Evolutionary conservation across 192 early-diverging fungal genomes (phyloP), one percentile per base, ranked within the genome.

Genomic region (Thamnidium elegans): DNA sequence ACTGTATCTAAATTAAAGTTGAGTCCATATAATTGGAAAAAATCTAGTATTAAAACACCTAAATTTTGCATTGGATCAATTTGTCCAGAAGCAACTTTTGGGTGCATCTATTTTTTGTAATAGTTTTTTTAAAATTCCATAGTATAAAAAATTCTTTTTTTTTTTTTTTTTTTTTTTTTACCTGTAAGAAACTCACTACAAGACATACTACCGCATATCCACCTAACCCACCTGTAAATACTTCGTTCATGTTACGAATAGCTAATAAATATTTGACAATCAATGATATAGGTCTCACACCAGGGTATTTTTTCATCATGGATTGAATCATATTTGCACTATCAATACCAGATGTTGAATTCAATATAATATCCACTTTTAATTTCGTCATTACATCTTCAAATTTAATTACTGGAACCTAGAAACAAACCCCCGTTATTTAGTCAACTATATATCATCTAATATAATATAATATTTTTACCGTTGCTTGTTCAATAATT

Each of bases 351-450:
- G 78, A 79, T 7, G 79, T 84, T 6, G 82, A 81, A 74, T 97
- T 94, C 61, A 96, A 81, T 5, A 87, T 89, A 26, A 98, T 86
- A 65, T 98, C 96, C n/a, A 93, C 84, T 3, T 83, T 76, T 45
- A 90, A 83, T 1, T 75, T 71, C 0, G 91, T 94, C n/a, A 94
- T 67, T 7, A 55, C 50, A 67, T 98, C 96, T 6, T 76, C 71
- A 39, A 86, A 88, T 73, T 98, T 98, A 66, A 98, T 88, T 60
- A 98, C 94, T 3, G 94, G 96, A 6, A 98, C 94, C 58, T 90
- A 77, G 0, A 65, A 14, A 13, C n/a, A n/a, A n/a, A n/a, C n/a
- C n/a, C n/a, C n/a, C n/a, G 36, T 0, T 53, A 26, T 26, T 26
- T 26, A 2, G 26, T 26, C 26, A 26, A 26, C 26, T 26, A 26